Evolutionary conservation across 2,329 filamentous ascomycete genomes (phyloP), one percentile per base, ranked within the genome.

Genomic region (Fonsecaea pedrosoi): DNA sequence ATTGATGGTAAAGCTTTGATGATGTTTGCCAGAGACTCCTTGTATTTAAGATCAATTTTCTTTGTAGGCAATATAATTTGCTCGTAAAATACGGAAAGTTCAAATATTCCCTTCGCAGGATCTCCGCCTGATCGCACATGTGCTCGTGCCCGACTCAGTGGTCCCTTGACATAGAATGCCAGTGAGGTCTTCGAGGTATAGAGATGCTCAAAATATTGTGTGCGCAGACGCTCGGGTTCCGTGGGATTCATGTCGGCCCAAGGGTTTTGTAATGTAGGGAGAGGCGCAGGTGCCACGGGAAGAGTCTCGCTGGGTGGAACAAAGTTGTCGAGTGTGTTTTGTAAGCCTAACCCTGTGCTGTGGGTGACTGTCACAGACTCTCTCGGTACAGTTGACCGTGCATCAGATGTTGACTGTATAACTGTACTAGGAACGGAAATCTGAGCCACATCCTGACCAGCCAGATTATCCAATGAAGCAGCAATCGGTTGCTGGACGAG

Each of bases 91-190:
- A 74, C 74, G 53, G 76, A 70, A 4, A 82, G 72, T 7, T 77
- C 75, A 1, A 63, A 54, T 25, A 74, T 69, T 1, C 70, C 73
- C 54, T 67, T 71, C 5, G 71, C 55, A 12, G 73, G 69, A 32
- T 73, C 67, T 38, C 66, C 75, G 10, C 73, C 65, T 9, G 73
- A 71, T 64, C 78, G 76, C 37, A 80, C 79, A 59, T 77, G 76
- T 45, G 75, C 78, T 37, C 82, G 79, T 34, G 79, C 82, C 34
- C 82, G 79, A 13, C 81, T 77, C 59, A 84, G 73, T 15, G 82
- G 82, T 4, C 82, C 82, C 74, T 84, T 84, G 40, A 81, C 81
- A 72, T 83, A 84, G 70, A 83, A 84, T 62, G 82, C 82, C 62
- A 84, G 74, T 34, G 81, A 82, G n/a, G 81, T 79, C 76, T 82